Conservation (phyloP, 2,329 filamentous ascomycete species). For the Colletotrichum cordylinicola region DNA sequence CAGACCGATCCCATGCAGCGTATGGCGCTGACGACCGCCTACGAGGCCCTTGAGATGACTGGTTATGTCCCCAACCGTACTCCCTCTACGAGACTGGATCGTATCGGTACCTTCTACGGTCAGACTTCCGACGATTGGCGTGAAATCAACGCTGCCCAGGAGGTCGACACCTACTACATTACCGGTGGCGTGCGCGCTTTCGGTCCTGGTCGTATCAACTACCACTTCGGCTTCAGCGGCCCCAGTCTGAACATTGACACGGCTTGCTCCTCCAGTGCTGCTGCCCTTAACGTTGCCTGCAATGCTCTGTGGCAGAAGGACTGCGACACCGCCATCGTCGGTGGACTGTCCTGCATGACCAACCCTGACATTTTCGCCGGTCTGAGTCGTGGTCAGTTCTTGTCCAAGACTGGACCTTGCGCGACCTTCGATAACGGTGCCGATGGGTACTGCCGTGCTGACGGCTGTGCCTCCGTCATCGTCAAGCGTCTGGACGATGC, state of each 20-base stretch:
- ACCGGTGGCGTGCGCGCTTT: conserved; percentile 58
- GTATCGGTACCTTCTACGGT: conserved; percentile 77
- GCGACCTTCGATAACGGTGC: conserved; percentile 83
- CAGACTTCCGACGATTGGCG: conserved; percentile 80
- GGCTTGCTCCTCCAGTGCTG: conserved; percentile 77
- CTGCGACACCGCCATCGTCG: conserved; percentile 81
- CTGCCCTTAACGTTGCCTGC: conserved; percentile 73
- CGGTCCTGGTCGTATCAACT: conserved; percentile 70
- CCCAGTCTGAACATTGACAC: conserved; percentile 78
- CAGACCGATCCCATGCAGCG: conserved; percentile 80
- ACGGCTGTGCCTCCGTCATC: conserved; percentile 76
- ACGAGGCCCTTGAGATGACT: conserved; percentile 80
- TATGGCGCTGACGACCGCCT: conserved; percentile 75
- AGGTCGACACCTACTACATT: conserved; percentile 63
- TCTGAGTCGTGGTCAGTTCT: conserved; percentile 77
- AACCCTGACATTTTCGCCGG: conserved; percentile 83
- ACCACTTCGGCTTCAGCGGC: conserved; percentile 79
- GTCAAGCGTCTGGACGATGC: conserved; percentile 84
- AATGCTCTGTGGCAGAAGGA: conserved; percentile 77
- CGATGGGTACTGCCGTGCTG: conserved; percentile 83
- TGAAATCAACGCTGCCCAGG: conserved; percentile 77
- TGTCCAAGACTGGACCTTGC: conserved; percentile 78
- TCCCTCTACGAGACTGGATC: conserved; percentile 63
- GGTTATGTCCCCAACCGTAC: conserved; percentile 73
- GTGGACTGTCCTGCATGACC: conserved; percentile 79